Base-by-base conservation (phyloP, 208 protist genomes). In the Chromosphaera perkinsii region DNA sequence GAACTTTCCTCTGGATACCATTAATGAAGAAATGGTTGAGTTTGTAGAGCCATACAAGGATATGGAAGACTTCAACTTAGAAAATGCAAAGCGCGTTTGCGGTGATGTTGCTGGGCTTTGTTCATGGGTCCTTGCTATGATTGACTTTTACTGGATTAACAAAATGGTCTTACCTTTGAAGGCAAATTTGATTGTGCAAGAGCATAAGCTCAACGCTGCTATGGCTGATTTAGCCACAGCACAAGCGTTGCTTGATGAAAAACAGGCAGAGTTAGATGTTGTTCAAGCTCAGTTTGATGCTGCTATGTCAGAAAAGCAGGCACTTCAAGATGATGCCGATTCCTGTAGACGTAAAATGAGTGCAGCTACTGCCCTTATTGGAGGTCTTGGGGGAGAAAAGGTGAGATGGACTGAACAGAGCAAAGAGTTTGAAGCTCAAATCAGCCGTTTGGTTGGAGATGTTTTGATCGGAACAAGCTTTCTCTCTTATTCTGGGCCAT, bases 291-390 rank as follows among this genome's bases (percentile, higher is more conserved):
- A 93, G 68, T 90, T 96, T 42, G 72, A 89, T 22, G 86, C 86
- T 39, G 88, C 94, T 58, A 94, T 95, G 57, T 79, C 85, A 12
- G 90, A 96, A 78, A 97, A 98, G 79, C 83, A 96, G 82, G 80
- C 77, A 29, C 84, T 98, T 22, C 87, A 97, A 75, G 91, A 97
- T 61, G 90, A 96, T 42, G 94, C 94, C 10, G 85, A 90, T 55
- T 72, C 75, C n/a, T 97, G 93, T 22, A 92, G 94, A 79, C 89
- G 88, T 61, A 87, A 91, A 54, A 96, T 98, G 91, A 85, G 94
- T 66, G 88, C 91, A 47, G 96, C 94, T 9, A 96, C 93, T 59
- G 85, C 86, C 51, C 91, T 98, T 32, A 96, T 98, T 73, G 88
- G 90, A 58, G 91, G 91, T n/a, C n/a, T n/a, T n/a, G n/a, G n/a